Base-by-base conservation (phyloP, 2,329 filamentous ascomycete genomes). In the Gnomoniopsis sp. region DNA sequence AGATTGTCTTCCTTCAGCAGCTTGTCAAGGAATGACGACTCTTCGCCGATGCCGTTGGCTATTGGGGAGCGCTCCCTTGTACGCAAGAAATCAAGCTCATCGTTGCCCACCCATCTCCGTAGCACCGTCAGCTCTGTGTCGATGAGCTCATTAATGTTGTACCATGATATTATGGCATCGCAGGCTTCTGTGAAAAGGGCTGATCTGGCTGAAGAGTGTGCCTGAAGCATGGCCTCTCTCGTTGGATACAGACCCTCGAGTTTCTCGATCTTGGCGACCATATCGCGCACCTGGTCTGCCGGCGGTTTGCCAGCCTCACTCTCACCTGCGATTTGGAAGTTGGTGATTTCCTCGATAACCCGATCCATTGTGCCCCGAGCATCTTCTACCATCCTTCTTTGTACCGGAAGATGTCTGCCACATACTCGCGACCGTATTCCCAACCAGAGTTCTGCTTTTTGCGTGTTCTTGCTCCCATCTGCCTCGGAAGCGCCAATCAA, bases 61-160 rank as follows among this genome's bases (percentile, higher is more conserved):
- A 81, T 82, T 2, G 86, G 84, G 1, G 90, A 88, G 60, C 85
- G 84, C 55, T 86, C 81, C 64, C 89, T 88, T 22, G 87, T 83
- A 69, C 89, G 89, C 53, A 86, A 86, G 70, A 98, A 99, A 73
- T 98, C 92, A 43, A 99, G 83, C 69, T 96, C 93, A 41, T 93
- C 87, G 69, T 99, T 99, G 56, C 95, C 95, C 26, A 99, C 95
- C 95, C 95, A 99, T 63, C 89, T 92, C 72, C 95, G 93, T 63
- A 99, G 75, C 63, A 98, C 93, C 15, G 87, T 87, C 60, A 99
- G 83, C 72, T 99, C 91, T 2, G 91, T 96, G 72, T 96, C 96
- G 79, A 99, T 98, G 69, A 96, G 86, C 70, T 93, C 88, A 34
- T 93, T 97, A 53, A 93, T 97, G 74, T 98, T 99, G 79, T 96